Conservation (phyloP, 1,139 yeast genomes). For the Yamadazyma dushanensis region DNA sequence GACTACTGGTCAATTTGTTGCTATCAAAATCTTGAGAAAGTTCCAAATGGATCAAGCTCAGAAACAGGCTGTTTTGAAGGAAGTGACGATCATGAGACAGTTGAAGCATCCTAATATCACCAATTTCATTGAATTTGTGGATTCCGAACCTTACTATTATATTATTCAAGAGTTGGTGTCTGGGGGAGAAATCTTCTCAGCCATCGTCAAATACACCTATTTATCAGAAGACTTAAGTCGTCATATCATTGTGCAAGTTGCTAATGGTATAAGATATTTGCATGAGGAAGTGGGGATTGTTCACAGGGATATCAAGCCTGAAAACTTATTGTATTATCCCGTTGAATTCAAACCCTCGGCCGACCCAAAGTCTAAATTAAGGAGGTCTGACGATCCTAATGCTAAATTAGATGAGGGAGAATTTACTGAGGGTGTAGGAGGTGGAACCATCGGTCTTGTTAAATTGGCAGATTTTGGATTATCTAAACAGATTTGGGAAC, state of each 20-base stretch:
- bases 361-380: constrained; percentile 38
- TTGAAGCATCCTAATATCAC: constrained; percentile 52
- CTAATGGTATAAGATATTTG: constrained; percentile 47
- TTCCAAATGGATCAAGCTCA: constrained; percentile 56
- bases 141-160: constrained; percentile 49
- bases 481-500: constrained; percentile 57
- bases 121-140: constrained; percentile 48
- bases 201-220: constrained; percentile 56
- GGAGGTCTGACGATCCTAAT: constrained; percentile 48
- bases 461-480: constrained; percentile 61
- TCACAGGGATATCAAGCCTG: constrained; percentile 60
- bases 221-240: constrained; percentile 55
- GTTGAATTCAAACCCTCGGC: constrained; percentile 49
- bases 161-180: constrained; percentile 52
- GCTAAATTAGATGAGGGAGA: constrained; percentile 54
- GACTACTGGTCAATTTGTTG: constrained; percentile 56
- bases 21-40: constrained; percentile 59
- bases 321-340: constrained; percentile 58
- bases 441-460: constrained; percentile 53
- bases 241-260: constrained; percentile 53
- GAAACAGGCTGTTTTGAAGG: constrained; percentile 55
- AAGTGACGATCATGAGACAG: constrained; percentile 59
- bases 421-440: constrained; percentile 47
- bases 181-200: constrained; percentile 60
- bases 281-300: constrained; percentile 60